phyloP scores from a whole-genome alignment of 108 stramenopile species.

The Nannochloropsis salina region DNA sequence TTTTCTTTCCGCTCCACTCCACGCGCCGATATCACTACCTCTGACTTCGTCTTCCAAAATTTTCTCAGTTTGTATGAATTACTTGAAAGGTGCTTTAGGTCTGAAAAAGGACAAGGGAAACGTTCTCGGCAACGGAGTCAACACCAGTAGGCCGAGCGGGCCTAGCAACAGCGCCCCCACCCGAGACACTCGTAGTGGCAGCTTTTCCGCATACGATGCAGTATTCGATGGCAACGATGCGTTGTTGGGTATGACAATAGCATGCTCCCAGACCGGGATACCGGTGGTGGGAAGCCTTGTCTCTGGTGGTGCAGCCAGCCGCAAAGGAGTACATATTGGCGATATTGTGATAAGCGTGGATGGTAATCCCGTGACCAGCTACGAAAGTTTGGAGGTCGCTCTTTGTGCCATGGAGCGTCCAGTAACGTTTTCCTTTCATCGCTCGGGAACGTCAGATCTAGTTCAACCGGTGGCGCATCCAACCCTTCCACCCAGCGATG shows the following conservation, averaged over 20 bases:
- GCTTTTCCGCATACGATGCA: not conserved
- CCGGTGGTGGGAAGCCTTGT: not conserved
- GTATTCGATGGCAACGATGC: not conserved
- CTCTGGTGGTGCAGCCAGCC: not conserved
- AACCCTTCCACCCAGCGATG: not conserved
- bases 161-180: not conserved
- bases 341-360: not conserved
- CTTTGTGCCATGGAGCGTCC: constrained; percentile 16
- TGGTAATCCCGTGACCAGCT: not conserved
- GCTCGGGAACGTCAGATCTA: not conserved
- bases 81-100: not conserved
- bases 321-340: not conserved
- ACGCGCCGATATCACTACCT: too few species aligned
- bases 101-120: not conserved
- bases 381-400: not conserved
- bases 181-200: not conserved
- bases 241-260: not conserved
- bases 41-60: too few species aligned
- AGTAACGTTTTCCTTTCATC: not conserved
- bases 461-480: not conserved
- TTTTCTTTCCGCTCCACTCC: too few species aligned
- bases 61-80: not conserved
- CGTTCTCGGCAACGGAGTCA: not conserved
- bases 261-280: not conserved
- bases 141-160: not conserved